A percentile compares a stretch with the other conserved stretches of the same genome.
Evolutionary conservation across 192 early-diverging fungal genomes (phyloP).

Genomic region (Backusella macrospora): DNA sequence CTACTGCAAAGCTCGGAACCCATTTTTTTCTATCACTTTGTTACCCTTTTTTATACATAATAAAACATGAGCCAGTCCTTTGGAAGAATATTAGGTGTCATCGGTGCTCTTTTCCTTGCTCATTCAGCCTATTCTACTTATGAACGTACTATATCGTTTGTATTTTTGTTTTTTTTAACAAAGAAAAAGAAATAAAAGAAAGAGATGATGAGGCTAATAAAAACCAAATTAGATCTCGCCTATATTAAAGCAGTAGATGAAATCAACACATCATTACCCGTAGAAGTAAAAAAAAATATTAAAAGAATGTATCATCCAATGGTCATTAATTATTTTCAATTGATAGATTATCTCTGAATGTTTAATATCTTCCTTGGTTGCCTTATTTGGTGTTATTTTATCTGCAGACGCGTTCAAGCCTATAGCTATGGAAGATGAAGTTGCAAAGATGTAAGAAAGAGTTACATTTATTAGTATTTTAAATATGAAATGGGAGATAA

Average conservation of each 20-base stretch:
- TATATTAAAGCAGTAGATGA: conserved; percentile 57
- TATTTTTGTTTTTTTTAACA: background rate
- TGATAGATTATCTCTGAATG: conserved; percentile 53
- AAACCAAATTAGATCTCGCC: conserved; percentile 47
- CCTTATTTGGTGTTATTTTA: conserved; percentile 52
- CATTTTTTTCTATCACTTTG: no score
- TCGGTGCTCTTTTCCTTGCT: conserved; percentile 47
- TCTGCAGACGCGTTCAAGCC: conserved; percentile 58
- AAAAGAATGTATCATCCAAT: background rate
- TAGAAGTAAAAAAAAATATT: conserved; percentile 41
- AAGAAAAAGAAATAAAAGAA: background rate
- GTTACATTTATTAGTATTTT: background rate
- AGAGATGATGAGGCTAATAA: background rate
- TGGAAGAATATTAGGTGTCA: conserved; percentile 27
- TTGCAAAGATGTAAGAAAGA: conserved; percentile 57
- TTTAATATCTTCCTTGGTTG: conserved; percentile 48
- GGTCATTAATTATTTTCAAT: background rate
- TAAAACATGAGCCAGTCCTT: conserved; percentile 5
- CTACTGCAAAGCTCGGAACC: no score
- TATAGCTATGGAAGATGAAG: conserved; percentile 62
- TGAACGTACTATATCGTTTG: conserved; percentile 43
- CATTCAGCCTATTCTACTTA: conserved; percentile 61
- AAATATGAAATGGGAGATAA: background rate
- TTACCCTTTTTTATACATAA: background rate
- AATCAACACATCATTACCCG: conserved; percentile 43